Base-by-base conservation (phyloP, 495 filamentous ascomycete species). In the Hypoxylon trugodes region DNA sequence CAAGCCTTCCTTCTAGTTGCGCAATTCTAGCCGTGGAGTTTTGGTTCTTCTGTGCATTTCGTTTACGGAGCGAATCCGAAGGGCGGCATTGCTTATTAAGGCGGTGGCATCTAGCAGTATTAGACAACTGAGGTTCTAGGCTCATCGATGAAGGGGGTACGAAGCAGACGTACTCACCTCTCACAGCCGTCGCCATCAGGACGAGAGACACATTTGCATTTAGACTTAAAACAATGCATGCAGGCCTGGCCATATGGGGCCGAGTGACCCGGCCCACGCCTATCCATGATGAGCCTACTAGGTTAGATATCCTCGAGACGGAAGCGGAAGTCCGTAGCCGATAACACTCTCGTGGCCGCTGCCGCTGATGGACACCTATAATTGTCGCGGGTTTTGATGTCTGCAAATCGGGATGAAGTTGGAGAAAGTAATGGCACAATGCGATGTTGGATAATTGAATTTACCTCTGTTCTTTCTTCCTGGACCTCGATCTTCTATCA, bases 1-100 rank as follows among this genome's bases (percentile, higher is more conserved):
- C 82, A 38, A 86, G 69, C 59, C 81, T 86, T 28, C 76, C 77
- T 65, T 86, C 83, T 4, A 84, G 74, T 37, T 79, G 76, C 7
- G 73, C 71, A 1, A 74, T 74, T 47, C 71, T 75, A 5, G 69
- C 19, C 6, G 58, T 41, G 2, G 60, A 56, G 21, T 61, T 40
- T 45, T 66, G 58, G 2, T 43, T 74, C 7, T 60, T 69, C n/a
- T 62, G 46, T n/a, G 43, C 25, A 32, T 60, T 74, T 35, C 76
- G 78, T 46, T 72, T 75, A 53, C 78, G 74, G 15, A 72, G 58
- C 12, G 74, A 67, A 32, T 73, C 62, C 12, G 77, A 70, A 13
- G 76, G 73, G 18, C 70, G 68, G 61, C 81, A 84, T 24, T 77
- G 69, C 56, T 81, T 83, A 26, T 74, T 76, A 16, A 82, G 56